A percentile compares a stretch with the other conserved stretches of the same genome.
Conservation (phyloP, 1,284 basidiomycete genomes). For the Ganoderma sp. region DNA sequence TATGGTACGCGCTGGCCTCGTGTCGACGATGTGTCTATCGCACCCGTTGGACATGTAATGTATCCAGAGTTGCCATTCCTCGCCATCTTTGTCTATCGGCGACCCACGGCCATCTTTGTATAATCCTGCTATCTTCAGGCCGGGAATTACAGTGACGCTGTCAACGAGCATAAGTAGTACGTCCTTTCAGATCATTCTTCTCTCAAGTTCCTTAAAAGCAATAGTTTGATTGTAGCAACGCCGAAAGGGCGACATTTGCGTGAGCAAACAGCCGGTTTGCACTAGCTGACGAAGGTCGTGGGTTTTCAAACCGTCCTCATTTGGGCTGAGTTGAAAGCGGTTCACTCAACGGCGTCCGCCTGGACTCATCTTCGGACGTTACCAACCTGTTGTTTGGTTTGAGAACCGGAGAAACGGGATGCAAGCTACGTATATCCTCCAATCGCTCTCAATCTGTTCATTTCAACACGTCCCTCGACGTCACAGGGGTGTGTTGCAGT, state of each 20-base stretch:
- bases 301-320: background rate
- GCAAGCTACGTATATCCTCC: background rate
- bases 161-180: background rate
- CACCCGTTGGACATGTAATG: too few relatives aligned
- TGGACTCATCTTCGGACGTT: background rate
- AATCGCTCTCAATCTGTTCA: background rate
- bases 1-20: too few relatives aligned
- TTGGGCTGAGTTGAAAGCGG: background rate
- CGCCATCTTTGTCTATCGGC: too few relatives aligned
- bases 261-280: too few relatives aligned
- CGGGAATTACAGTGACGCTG: background rate
- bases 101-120: too few relatives aligned
- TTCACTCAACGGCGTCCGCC: background rate
- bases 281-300: background rate
- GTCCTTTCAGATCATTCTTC: too few relatives aligned
- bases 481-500: background rate
- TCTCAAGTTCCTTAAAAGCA: too few relatives aligned
- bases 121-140: too few relatives aligned
- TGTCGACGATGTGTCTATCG: too few relatives aligned
- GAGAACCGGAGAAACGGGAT: background rate
- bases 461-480: background rate
- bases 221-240: too few relatives aligned
- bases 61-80: too few relatives aligned
- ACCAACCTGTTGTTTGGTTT: background rate
- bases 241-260: too few relatives aligned